phyloP scores from a whole-genome alignment of 2,329 filamentous ascomycete species.

The Arthrocladium fulminans region DNA sequence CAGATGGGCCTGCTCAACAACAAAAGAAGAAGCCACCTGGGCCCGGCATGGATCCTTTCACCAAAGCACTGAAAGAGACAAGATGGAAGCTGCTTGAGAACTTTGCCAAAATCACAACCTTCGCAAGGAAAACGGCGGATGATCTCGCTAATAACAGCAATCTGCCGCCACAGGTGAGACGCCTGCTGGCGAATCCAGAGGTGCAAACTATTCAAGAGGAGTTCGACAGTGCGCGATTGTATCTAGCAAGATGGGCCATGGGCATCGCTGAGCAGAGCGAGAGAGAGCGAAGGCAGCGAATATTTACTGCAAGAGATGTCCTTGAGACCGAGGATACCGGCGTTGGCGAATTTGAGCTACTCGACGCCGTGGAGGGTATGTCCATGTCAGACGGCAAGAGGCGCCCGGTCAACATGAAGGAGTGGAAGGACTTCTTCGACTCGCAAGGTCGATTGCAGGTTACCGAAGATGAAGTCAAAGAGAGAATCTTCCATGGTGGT shows the following conservation, averaged over 20 bases:
- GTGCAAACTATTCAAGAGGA: conserved; percentile 94
- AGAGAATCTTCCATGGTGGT: conserved; percentile 93
- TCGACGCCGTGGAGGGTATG: conserved; percentile 69
- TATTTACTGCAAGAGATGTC: conserved; percentile 89
- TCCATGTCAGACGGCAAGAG: conserved; percentile 63
- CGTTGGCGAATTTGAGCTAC: conserved; percentile 89
- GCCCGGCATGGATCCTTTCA: conserved; percentile 70
- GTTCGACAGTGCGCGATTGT: conserved; percentile 90
- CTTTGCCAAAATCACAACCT: conserved; percentile 93
- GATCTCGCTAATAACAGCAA: conserved; percentile 87
- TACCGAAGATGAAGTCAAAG: conserved; percentile 87
- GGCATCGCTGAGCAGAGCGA: conserved; percentile 96
- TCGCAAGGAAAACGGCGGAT: conserved; percentile 83
- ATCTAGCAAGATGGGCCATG: conserved; percentile 96
- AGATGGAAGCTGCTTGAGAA: conserved; percentile 96
- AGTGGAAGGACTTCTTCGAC: conserved; percentile 92
- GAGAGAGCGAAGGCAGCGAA: conserved; percentile 69
- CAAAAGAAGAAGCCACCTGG: conserved; percentile 42
- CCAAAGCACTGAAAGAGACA: conserved; percentile 88
- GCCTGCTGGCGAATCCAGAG: conserved; percentile 80
- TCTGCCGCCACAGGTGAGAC: conserved; percentile 76
- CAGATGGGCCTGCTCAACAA: conserved; percentile 36
- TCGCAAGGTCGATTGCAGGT: conserved; percentile 61
- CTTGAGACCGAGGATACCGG: conserved; percentile 90
- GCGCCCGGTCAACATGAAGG: conserved; percentile 66